These are phyloP conservation scores for Aphanomyces euteiches DNA, from an alignment of 352 stramenopile species.

Conservation along the genomic window DNA sequence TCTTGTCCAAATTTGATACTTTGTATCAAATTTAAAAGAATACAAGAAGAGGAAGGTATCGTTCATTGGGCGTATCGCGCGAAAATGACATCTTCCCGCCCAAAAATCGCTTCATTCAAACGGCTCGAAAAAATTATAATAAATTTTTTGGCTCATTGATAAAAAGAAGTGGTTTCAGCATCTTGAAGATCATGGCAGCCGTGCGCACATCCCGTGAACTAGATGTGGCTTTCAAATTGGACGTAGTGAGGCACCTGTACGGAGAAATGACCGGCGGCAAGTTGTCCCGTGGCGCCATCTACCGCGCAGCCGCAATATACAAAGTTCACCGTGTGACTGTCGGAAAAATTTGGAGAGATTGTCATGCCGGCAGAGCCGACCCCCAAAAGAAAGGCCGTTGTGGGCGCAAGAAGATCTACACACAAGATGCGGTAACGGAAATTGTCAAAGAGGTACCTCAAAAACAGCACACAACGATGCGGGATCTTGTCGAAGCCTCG, in stretches of 20 bases:
- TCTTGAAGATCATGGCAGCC: neutral
- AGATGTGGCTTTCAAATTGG: neutral
- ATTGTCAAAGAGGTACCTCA: neutral
- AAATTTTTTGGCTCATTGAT: too few relatives aligned
- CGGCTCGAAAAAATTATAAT: neutral
- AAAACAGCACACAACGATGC: neutral
- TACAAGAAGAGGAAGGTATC: neutral
- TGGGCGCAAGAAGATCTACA: conserved; percentile 4
- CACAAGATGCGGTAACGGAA: neutral
- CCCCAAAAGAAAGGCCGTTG: neutral
- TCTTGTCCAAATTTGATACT: conserved; percentile 4
- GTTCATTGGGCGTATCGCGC: neutral
- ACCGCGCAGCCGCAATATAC: neutral
- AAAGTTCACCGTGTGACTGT: neutral
- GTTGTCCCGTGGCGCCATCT: neutral
- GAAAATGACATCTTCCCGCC: neutral
- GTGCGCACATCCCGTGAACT: neutral
- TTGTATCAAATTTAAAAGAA: conserved; percentile 12
- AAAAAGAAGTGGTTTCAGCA: neutral
- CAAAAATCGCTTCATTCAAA: neutral
- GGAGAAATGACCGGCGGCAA: neutral
- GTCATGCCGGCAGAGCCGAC: neutral
- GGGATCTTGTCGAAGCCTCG: neutral
- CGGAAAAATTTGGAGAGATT: neutral
- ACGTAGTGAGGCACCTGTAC: neutral